Evolutionary conservation across 371 early-diverging fungal genomes (phyloP).

Genomic region (Nematocida sp.): DNA sequence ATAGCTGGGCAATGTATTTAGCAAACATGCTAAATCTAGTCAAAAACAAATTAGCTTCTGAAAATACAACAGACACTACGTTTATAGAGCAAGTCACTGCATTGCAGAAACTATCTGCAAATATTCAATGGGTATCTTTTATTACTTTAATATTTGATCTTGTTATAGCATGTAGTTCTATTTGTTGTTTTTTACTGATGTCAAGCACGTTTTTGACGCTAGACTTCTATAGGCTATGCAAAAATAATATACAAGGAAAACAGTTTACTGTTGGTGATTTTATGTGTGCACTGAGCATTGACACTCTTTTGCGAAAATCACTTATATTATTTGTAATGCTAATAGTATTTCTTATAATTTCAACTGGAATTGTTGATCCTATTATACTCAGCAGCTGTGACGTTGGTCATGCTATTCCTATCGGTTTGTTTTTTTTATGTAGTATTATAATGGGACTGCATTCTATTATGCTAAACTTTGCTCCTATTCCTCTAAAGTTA

Average conservation of each 20-base stretch:
- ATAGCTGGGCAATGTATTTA: background rate
- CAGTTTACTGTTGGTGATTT: conserved; percentile 1
- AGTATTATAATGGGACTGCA: background rate
- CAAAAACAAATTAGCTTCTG: background rate
- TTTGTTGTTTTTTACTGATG: background rate
- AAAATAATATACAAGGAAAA: background rate
- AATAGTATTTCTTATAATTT: background rate
- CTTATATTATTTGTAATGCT: background rate
- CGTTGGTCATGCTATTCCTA: background rate
- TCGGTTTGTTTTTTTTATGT: background rate
- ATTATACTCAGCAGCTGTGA: background rate
- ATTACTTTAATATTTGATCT: background rate
- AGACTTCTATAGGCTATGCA: conserved; percentile 23
- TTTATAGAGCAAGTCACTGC: background rate
- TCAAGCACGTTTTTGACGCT: background rate
- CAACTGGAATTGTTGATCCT: background rate
- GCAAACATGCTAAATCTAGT: background rate
- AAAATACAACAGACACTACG: background rate
- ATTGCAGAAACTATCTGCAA: background rate
- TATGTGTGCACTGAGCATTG: background rate
- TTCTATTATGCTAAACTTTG: background rate
- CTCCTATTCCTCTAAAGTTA: conserved; percentile 3
- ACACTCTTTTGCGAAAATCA: background rate
- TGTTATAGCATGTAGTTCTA: background rate
- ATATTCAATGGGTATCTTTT: background rate